phyloP scores from a whole-genome alignment of 805 yeast species.

The Teunomyces kruisii region DNA sequence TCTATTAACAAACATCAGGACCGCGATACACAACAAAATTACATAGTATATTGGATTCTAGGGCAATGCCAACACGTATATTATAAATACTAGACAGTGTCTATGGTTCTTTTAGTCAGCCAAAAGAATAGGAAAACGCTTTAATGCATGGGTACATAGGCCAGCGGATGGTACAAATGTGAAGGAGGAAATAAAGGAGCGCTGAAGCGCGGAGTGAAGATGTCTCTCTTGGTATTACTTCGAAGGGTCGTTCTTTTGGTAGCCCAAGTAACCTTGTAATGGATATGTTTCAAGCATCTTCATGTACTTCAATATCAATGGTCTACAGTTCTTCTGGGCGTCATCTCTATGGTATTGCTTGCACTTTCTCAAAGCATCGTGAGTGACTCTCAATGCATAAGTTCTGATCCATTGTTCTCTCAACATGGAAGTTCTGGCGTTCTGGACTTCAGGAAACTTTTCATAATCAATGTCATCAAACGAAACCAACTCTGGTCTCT shows the following conservation, averaged over 20 bases:
- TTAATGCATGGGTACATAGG: constrained; percentile 5
- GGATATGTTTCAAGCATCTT: constrained; percentile 71
- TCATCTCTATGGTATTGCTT: constrained; percentile 56
- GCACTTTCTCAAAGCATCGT: constrained; percentile 76
- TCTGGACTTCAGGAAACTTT: constrained; percentile 58
- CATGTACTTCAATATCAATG: constrained; percentile 72
- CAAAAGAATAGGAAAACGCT: constrained; percentile 6
- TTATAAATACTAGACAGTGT: constrained; percentile 4
- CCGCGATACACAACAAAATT: background rate
- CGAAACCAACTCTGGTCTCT: constrained; percentile 70
- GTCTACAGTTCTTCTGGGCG: constrained; percentile 72
- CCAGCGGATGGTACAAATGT: constrained; percentile 5
- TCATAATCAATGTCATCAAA: constrained; percentile 81
- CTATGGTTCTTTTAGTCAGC: constrained; percentile 5
- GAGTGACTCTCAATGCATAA: constrained; percentile 63
- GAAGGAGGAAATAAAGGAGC: constrained; percentile 2
- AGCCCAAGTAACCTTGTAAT: constrained; percentile 75
- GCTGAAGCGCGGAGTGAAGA: background rate
- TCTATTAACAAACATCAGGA: background rate
- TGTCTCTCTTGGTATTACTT: constrained; percentile 39
- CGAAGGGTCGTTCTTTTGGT: constrained; percentile 85
- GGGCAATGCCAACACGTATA: constrained; percentile 4
- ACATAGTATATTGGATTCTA: background rate
- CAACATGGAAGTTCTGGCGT: constrained; percentile 74
- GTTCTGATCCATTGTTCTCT: constrained; percentile 80